Base-by-base conservation (phyloP, 176 grass and related monocot species). In the Chloris gayana region DNA sequence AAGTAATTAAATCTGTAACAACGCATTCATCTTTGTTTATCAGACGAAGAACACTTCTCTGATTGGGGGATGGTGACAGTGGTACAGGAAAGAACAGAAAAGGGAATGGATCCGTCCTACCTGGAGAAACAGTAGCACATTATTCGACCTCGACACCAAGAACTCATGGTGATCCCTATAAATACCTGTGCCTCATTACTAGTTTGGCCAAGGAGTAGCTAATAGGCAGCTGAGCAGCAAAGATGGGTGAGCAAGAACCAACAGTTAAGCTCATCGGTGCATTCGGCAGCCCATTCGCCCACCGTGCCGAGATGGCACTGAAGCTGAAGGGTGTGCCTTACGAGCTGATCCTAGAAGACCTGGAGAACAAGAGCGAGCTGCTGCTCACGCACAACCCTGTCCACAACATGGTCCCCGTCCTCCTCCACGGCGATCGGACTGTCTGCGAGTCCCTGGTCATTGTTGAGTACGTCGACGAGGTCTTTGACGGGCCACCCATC, bases 381-480 rank as follows among this genome's bases (percentile, higher is more conserved):
- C 83, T 91, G 8, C 71, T 88, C 9, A 45, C 9, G 32, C 80
- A 49, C 67, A 88, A 92, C 64, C 90, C 90, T 0, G 31, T 88
- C 19, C 78, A 88, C 74, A 80, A 88, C 63, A 79, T 39, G 61
- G 44, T 92, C 0, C 90, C 90, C 25, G 82, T 92, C 0, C 81
- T 91, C 58, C 29, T 91, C 42, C 82, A 88, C 1, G 70, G 64
- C 32, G 82, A 73, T 8, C n/a, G 33, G 10, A 57, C 72, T 19
- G 29, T 88, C n/a, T 26, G 42, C 3, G 85, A 88, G 83, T 92
- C 86, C 11, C 86, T 86, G 10, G 12, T 83, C 45, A 49, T 88
- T 64, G 27, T 82, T 8, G 83, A 92, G 75, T 92, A 92, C 37
- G 7, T 88, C 31, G 86, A 92, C 34, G 90, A 92, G 70, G 39